A percentile compares a stretch with the other conserved stretches of the same genome.
These are phyloP conservation scores for Didymella arachidicola DNA, from an alignment of 2,329 filamentous ascomycete species.

Conservation along the genomic window DNA sequence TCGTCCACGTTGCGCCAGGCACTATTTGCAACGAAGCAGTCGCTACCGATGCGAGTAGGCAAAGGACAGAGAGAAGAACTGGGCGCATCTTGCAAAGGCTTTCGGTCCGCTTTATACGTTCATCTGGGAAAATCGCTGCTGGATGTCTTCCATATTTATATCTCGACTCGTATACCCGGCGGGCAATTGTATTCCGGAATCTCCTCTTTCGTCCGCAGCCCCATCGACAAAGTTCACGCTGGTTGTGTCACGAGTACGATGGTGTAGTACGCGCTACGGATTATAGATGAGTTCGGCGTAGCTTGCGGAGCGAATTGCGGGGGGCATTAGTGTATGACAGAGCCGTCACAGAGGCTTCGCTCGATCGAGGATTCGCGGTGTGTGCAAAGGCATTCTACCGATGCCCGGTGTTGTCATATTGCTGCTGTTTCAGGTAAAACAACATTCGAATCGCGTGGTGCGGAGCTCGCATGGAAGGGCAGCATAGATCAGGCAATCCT, in stretches of 20 bases:
- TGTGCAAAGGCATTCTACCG: conserved; percentile 1
- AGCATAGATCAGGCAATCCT: conserved; percentile 28
- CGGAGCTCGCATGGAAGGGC: conserved; percentile 8
- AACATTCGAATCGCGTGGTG: background rate
- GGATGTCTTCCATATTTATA: background rate
- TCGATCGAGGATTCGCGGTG: conserved; percentile 16
- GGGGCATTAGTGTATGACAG: conserved; percentile 23
- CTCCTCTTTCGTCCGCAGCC: background rate
- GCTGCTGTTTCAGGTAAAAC: conserved; percentile 9
- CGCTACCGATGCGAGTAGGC: conserved; percentile 30
- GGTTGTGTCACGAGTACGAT: conserved; percentile 24
- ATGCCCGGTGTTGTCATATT: conserved; percentile 15
- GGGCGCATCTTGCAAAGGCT: conserved; percentile 31
- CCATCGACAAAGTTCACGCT: conserved; percentile 22
- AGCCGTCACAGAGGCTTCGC: conserved; percentile 18
- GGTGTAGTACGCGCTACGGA: conserved; percentile 13
- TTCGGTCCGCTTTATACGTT: background rate
- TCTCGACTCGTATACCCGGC: background rate
- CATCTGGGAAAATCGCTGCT: background rate
- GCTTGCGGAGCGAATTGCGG: conserved; percentile 27
- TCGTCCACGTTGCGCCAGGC: conserved; percentile 52
- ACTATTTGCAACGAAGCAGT: conserved; percentile 50
- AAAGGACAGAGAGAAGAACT: conserved; percentile 18
- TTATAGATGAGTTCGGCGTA: conserved; percentile 20
- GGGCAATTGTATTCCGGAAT: conserved; percentile 3